Base-by-base conservation (phyloP, 257 asterid genomes). In the Scutellaria baicalensis region DNA sequence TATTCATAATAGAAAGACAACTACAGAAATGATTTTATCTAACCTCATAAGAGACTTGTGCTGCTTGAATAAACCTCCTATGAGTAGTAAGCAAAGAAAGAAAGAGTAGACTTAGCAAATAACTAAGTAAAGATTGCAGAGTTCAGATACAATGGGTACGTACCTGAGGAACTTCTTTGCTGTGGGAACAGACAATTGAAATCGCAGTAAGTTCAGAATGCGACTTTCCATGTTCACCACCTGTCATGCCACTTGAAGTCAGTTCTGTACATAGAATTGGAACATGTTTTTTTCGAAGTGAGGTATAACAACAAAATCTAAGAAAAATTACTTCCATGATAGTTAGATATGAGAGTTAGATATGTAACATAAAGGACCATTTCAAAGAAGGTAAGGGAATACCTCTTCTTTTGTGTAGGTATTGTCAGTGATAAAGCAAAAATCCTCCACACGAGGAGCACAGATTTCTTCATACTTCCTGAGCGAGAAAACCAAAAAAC, bases 21-120 rank as follows among this genome's bases (percentile, higher is more conserved):
- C 40, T 63, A 6, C 8, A 27, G 58, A 76, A 60, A 62, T 14
- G 13, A 18, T 36, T 59, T 74, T 27, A 44, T 42, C 68, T 81
- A 27, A 95, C 98, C 94, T 88, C 69, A 49, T 79, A 89, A 66
- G 89, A 89, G 76, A 76, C 84, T 67, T 92, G 99, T 62, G 99
- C 98, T 76, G 99, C 98, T 85, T 89, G 99, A 80, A 92, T 79
- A 80, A 86, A 95, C 84, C 99, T 85, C 97, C 99, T 94, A 73
- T n/a, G 68, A 50, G 72, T 27, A 67, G 54, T 23, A 76, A 72
- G n/a, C 17, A 63, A 48, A 13, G 48, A 49, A 58, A 48, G 77
- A 75, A 48, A 36, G 14, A 21, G 47, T 59, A 42, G 70, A 58
- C 23, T 65, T 61, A 50, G 67, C 13, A 39, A 49, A 31, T 48